A percentile compares a stretch with the other conserved stretches of the same genome.
phyloP scores from a whole-genome alignment of 2,329 filamentous ascomycete species.

The Colletotrichum tamarilloi region DNA sequence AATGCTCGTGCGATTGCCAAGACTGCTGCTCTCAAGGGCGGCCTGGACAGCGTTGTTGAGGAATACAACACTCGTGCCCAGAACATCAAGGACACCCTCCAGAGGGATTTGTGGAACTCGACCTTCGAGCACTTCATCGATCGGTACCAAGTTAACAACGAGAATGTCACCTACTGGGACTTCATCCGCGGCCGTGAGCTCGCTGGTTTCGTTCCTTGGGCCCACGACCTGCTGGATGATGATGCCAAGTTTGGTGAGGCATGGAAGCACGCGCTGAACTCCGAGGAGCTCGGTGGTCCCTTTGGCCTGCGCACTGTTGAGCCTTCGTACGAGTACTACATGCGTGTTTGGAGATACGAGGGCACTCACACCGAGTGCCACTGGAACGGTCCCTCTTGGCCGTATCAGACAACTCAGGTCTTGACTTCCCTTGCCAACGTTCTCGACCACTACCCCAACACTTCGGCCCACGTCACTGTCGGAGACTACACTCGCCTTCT shows the following conservation, averaged over 20 bases:
- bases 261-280: slow-evolving; percentile 14
- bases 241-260: slow-evolving; percentile 48
- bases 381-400: slow-evolving; percentile 60
- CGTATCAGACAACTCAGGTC: slow-evolving; percentile 53
- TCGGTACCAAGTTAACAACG: slow-evolving; percentile 49
- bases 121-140: slow-evolving; percentile 52
- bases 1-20: slow-evolving; percentile 52
- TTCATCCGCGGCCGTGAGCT: slow-evolving; percentile 45
- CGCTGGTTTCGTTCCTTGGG: slow-evolving; percentile 54
- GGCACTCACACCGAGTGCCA: slow-evolving; percentile 45
- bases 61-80: slow-evolving; percentile 48
- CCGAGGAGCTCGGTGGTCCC: slow-evolving; percentile 37
- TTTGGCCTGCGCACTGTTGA: slow-evolving; percentile 56
- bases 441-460: slow-evolving; percentile 43
- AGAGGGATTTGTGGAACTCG: slow-evolving; percentile 49
- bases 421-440: slow-evolving; percentile 52
- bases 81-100: slow-evolving; percentile 47
- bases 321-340: slow-evolving; percentile 52
- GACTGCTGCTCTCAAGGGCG: slow-evolving; percentile 48
- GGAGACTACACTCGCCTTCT: slow-evolving; percentile 52
- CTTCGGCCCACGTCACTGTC: slow-evolving; percentile 42
- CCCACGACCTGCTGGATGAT: slow-evolving; percentile 52
- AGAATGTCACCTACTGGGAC: slow-evolving; percentile 44
- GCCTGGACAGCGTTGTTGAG: slow-evolving; percentile 40
- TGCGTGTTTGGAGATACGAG: slow-evolving; percentile 35